Base-by-base conservation (phyloP, 192 early-diverging fungal species). In the Linnemannia elongata region DNA sequence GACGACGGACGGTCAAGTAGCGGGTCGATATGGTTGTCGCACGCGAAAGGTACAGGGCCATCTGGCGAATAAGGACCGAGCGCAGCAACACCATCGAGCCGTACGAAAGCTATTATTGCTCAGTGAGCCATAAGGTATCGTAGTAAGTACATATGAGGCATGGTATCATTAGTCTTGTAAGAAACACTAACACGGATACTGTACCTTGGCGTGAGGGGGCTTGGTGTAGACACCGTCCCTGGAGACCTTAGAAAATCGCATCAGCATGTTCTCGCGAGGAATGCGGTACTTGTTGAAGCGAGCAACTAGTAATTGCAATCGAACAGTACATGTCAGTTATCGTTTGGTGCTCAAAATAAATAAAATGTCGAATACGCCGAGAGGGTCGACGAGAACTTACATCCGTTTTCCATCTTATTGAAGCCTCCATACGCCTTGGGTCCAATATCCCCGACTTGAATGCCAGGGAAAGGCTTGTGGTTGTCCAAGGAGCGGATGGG, bases 251-350 rank as follows among this genome's bases (percentile, higher is more conserved):
- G 94, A 90, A 84, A 90, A 93, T 5, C 90, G 88, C 83, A 91
- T 91, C 30, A 95, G 82, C 85, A 95, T 91, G 80, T 91, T 84
- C n/a, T 90, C 89, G 75, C 92, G 92, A 33, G 94, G 92, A 36
- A 94, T 90, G 30, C 89, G 91, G 18, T 97, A 96, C 81, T 94
- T 85, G 22, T 93, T 96, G 85, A 97, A 96, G 76, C 95, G 95
- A 74, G 79, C 66, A 88, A 74, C 88, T 94, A 77, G 4, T 47
- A 12, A 12, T 0, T 2, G 20, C 30, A 45, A 38, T 7, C 24
- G 72, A 92, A 91, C 17, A 89, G 36, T 22, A 83, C 84, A 76
- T 90, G 77, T 72, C 75, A 82, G 38, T 76, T 27, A 80, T 77
- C 0, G 88, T 75, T 10, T 79, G 33, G 33, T 36, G 30, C 36